Conservation (phyloP, 2,329 filamentous ascomycete genomes). For the Thielaviopsis cerberus region DNA sequence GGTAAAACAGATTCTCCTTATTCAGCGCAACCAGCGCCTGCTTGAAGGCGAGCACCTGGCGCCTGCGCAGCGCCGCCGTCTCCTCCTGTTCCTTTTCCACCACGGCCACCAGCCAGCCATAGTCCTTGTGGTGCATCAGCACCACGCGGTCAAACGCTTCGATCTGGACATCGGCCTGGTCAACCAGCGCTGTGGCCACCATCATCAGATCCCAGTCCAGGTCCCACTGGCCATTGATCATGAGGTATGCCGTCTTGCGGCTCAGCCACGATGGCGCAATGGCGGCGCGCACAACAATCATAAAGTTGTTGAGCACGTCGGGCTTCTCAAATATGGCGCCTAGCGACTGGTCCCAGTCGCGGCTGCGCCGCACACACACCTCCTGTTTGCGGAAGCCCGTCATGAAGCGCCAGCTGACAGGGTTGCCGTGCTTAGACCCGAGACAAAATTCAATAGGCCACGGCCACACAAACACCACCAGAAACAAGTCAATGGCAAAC, state of each 20-base stretch:
- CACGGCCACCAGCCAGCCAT: constrained; percentile 42
- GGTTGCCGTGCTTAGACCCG: constrained; percentile 38
- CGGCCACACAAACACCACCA: constrained; percentile 49
- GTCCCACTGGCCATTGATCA: constrained; percentile 74
- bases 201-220: constrained; percentile 73
- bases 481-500: constrained; percentile 56
- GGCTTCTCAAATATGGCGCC: constrained; percentile 27
- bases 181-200: constrained; percentile 49
- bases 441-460: constrained; percentile 59
- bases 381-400: constrained; percentile 65
- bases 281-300: constrained; percentile 45
- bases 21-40: constrained; percentile 56
- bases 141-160: constrained; percentile 55
- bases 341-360: constrained; percentile 48
- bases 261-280: constrained; percentile 47
- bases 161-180: constrained; percentile 32
- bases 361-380: constrained; percentile 61
- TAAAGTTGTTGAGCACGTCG: constrained; percentile 33
- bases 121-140: constrained; percentile 44
- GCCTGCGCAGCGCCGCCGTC: constrained; percentile 43
- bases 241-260: constrained; percentile 71
- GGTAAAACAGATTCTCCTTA: constrained; percentile 78
- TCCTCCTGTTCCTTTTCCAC: constrained; percentile 38
- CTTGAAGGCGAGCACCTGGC: constrained; percentile 65
- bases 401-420: constrained; percentile 52